Evolutionary conservation across 2,329 filamentous ascomycete genomes (phyloP).

Genomic region (Talaromyces sp.): DNA sequence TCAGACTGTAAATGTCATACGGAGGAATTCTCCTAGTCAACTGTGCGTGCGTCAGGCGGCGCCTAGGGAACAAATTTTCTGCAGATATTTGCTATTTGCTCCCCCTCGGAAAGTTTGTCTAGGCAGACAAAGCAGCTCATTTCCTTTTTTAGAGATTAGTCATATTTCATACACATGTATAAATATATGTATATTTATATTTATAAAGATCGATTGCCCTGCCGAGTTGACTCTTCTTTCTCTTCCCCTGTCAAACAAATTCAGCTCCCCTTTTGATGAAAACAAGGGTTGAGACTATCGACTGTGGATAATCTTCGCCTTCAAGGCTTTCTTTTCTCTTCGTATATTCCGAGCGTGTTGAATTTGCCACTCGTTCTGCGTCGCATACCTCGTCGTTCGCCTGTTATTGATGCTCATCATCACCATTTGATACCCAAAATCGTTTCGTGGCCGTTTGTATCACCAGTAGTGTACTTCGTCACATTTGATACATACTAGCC

Average conservation of each 20-base stretch:
- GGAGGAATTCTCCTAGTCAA: background rate
- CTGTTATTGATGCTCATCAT: background rate
- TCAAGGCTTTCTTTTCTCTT: background rate
- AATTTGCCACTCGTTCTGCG: slow-evolving; percentile 9
- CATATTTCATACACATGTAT: background rate
- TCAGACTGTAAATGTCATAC: background rate
- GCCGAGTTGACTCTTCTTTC: background rate
- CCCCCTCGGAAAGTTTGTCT: background rate
- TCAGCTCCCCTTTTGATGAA: background rate
- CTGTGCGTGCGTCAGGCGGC: background rate
- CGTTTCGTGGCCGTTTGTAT: background rate
- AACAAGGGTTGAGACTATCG: background rate
- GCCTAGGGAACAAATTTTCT: background rate
- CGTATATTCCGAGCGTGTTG: background rate
- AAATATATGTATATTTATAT: background rate
- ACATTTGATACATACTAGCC: background rate
- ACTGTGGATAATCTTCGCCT: background rate
- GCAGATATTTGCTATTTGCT: background rate
- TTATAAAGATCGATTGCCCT: background rate
- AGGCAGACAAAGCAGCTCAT: background rate
- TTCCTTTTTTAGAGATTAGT: background rate
- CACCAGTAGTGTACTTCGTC: background rate
- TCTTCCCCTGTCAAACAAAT: background rate
- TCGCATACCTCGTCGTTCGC: background rate
- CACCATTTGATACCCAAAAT: background rate